Evolutionary conservation across 164 flowering plant genomes (phyloP).

Genomic region (Nymphaea colorata): DNA sequence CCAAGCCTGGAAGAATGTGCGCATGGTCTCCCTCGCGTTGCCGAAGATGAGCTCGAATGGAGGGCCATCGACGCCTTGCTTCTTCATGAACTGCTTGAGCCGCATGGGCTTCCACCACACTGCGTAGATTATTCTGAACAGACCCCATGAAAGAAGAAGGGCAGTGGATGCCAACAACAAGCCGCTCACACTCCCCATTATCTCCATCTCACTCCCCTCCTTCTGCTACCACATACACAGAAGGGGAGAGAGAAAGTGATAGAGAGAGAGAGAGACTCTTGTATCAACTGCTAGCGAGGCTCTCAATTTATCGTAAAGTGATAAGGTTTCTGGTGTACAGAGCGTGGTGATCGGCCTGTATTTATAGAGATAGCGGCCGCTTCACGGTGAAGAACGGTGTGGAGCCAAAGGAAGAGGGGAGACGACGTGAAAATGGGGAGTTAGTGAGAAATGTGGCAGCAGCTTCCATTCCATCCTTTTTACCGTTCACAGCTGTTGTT

Average conservation of each 20-base stretch:
- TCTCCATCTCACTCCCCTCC: background rate
- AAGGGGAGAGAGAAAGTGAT: background rate
- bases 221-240: too few relatives aligned
- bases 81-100: conserved; percentile 6
- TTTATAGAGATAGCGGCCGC: too few relatives aligned
- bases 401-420: too few relatives aligned
- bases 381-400: too few relatives aligned
- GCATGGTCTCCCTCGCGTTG: conserved; percentile 5
- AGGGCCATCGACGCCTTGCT: conserved; percentile 10
- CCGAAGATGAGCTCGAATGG: conserved; percentile 9
- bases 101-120: conserved; percentile 9
- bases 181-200: background rate
- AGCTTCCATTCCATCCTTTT: too few relatives aligned
- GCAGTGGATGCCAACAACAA: background rate
- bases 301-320: too few relatives aligned
- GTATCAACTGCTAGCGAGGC: too few relatives aligned
- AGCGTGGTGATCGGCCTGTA: too few relatives aligned
- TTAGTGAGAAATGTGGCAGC: too few relatives aligned
- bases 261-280: background rate
- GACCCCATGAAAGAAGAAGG: background rate
- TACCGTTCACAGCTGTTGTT: too few relatives aligned
- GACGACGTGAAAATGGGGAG: too few relatives aligned
- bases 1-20: background rate
- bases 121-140: background rate
- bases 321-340: too few relatives aligned